Percentiles rank a stretch among this genome's conserved stretches.
These are phyloP conservation scores for Microbotryum saponariae DNA, from an alignment of 1,284 basidiomycete species.

Conservation along the genomic window DNA sequence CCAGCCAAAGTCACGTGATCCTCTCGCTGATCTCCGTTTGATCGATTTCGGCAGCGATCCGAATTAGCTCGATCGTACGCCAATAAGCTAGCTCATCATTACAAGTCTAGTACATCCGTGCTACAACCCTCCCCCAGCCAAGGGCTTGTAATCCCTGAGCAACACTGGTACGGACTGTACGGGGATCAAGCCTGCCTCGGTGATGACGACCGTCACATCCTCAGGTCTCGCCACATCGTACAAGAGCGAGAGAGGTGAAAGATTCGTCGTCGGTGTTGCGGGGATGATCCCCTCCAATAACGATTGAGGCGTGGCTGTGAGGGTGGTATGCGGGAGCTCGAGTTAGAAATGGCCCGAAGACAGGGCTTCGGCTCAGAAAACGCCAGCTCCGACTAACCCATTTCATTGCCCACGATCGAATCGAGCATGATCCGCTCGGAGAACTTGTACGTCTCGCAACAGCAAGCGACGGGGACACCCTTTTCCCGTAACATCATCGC, in stretches of 20 bases:
- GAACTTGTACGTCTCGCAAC: slow-evolving; percentile 98
- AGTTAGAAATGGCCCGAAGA: slow-evolving; percentile 6
- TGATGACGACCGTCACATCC: slow-evolving; percentile 89
- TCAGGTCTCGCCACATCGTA: slow-evolving; percentile 86
- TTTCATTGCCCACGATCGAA: slow-evolving; percentile 90
- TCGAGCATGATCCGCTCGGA: slow-evolving; percentile 88
- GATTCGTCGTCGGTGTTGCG: slow-evolving; percentile 42
- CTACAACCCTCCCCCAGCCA: too few species aligned
- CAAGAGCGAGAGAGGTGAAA: slow-evolving; percentile 71
- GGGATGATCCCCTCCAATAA: neutral
- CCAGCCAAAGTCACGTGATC: too few species aligned
- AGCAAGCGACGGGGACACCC: slow-evolving; percentile 87
- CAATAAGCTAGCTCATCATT: too few species aligned
- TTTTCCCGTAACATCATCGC: slow-evolving; percentile 90
- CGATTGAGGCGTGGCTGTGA: slow-evolving; percentile 1
- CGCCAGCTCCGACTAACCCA: slow-evolving; percentile 51
- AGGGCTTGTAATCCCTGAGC: slow-evolving; percentile 36
- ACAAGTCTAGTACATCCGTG: too few species aligned
- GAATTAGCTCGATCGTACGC: too few species aligned
- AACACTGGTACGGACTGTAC: slow-evolving; percentile 35
- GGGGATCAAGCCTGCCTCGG: slow-evolving; percentile 53
- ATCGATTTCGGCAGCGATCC: too few species aligned
- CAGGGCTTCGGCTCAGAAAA: slow-evolving; percentile 31
- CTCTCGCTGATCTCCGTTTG: too few species aligned
- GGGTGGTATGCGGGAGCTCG: neutral